phyloP scores from a whole-genome alignment of 2,329 filamentous ascomycete genomes.

The Aspergillus luchuensis region DNA sequence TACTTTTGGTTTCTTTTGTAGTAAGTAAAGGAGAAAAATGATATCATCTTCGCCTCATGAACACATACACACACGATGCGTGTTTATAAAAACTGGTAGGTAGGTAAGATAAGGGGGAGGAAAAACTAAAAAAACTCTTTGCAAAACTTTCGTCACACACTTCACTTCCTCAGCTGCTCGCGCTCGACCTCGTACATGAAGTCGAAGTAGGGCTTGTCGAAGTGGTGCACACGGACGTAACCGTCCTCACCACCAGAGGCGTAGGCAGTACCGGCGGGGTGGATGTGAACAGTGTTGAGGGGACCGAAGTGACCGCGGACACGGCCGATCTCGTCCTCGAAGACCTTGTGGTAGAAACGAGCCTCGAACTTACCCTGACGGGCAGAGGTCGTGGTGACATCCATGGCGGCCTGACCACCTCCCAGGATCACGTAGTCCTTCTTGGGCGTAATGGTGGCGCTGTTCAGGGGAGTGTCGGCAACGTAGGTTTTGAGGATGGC shows the following conservation, averaged over 20 bases:
- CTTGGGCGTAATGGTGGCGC: slow-evolving; percentile 87
- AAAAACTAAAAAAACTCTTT: slow-evolving; percentile 13
- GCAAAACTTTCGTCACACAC: slow-evolving; percentile 16
- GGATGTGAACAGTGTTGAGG: slow-evolving; percentile 91
- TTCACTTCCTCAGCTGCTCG: slow-evolving; percentile 60
- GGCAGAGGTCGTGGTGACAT: slow-evolving; percentile 91
- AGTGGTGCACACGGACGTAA: slow-evolving; percentile 97
- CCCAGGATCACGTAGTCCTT: slow-evolving; percentile 98
- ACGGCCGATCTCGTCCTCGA: slow-evolving; percentile 97
- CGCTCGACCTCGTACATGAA: slow-evolving; percentile 98
- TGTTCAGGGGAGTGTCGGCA: slow-evolving; percentile 94
- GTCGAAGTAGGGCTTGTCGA: slow-evolving; percentile 98
- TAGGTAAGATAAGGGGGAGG: too few species aligned
- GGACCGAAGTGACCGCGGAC: slow-evolving; percentile 97
- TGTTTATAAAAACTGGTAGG: slow-evolving; percentile 20
- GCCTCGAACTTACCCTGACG: slow-evolving; percentile 99
- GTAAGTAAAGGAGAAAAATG: slow-evolving; percentile 8
- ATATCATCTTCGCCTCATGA: slow-evolving; percentile 37
- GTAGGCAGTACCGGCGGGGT: slow-evolving; percentile 89
- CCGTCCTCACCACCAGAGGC: slow-evolving; percentile 96
- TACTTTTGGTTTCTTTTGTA: slow-evolving; percentile 20
- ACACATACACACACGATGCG: slow-evolving; percentile 37
- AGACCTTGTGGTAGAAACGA: slow-evolving; percentile 99
- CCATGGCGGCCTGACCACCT: slow-evolving; percentile 97
- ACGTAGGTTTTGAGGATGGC: slow-evolving; percentile 89